These are phyloP conservation scores for Malassezia sympodialis DNA, from an alignment of 1,284 basidiomycete species.

Conservation along the genomic window DNA sequence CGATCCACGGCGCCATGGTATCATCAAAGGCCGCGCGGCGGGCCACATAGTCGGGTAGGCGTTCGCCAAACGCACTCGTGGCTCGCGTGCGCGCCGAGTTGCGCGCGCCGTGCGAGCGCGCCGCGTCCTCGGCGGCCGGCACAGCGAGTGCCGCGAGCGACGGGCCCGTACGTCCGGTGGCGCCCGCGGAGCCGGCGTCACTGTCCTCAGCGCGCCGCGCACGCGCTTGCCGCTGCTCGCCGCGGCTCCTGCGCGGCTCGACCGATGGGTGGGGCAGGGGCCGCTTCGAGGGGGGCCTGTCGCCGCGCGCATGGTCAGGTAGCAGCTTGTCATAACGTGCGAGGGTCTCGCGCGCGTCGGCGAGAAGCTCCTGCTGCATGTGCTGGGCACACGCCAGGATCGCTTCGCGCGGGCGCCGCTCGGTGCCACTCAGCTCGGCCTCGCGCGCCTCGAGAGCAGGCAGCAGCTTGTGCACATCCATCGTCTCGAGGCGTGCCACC, in stretches of 20 bases:
- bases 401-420: background rate
- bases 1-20: conserved; percentile 12
- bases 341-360: conserved; percentile 5
- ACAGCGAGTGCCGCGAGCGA: background rate
- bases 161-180: background rate
- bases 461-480: conserved; percentile 9
- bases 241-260: background rate
- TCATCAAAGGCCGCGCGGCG: conserved; percentile 8
- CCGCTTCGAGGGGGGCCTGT: background rate
- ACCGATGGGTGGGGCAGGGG: background rate
- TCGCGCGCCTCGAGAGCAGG: conserved; percentile 8
- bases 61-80: conserved; percentile 12
- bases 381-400: background rate
- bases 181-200: background rate
- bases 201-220: background rate
- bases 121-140: background rate
- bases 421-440: background rate
- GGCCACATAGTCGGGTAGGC: conserved; percentile 8
- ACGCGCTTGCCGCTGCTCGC: background rate
- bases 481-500: conserved; percentile 1
- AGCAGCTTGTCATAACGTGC: conserved; percentile 14
- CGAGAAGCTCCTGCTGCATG: background rate
- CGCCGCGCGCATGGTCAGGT: conserved; percentile 3
- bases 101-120: background rate
- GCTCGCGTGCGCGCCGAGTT: background rate